Evolutionary conservation across 805 yeast species (phyloP).

Genomic region (Candida maesae): DNA sequence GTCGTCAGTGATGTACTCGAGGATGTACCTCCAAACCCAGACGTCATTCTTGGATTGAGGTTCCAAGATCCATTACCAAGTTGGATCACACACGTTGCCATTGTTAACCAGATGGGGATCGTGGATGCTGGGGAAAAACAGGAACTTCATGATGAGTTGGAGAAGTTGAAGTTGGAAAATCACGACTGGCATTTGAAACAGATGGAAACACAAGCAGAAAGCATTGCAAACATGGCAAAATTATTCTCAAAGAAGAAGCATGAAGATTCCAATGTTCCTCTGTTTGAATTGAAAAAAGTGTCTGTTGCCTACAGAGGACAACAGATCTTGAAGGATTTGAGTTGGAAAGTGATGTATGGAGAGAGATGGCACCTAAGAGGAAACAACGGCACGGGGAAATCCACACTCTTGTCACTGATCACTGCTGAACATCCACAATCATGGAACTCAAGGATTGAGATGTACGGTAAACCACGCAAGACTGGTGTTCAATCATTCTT

Average conservation of each 20-base stretch:
- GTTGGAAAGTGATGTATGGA: conserved; percentile 65
- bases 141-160: conserved; percentile 25
- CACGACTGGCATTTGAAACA: conserved; percentile 14
- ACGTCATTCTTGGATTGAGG: conserved; percentile 71
- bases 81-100: conserved; percentile 75
- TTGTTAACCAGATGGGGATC: conserved; percentile 55
- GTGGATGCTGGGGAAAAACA: conserved; percentile 42
- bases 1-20: conserved; percentile 54
- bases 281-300: conserved; percentile 56
- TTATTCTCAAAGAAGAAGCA: conserved; percentile 15
- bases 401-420: conserved; percentile 76
- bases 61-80: conserved; percentile 70
- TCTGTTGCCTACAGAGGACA: conserved; percentile 63
- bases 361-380: conserved; percentile 90
- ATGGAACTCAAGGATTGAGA: conserved; percentile 68
- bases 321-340: conserved; percentile 54
- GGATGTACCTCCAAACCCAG: conserved; percentile 42
- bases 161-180: conserved; percentile 20
- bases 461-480: conserved; percentile 63
- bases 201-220: conserved; percentile 12
- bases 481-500: conserved; percentile 77
- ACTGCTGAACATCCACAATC: conserved; percentile 98
- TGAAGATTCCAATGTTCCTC: conserved; percentile 16
- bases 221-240: conserved; percentile 17
- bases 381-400: conserved; percentile 89